A percentile compares a stretch with the other conserved stretches of the same genome.
phyloP scores from a whole-genome alignment of 768 basidiomycete genomes.

The Psilocybe cyanescens region DNA sequence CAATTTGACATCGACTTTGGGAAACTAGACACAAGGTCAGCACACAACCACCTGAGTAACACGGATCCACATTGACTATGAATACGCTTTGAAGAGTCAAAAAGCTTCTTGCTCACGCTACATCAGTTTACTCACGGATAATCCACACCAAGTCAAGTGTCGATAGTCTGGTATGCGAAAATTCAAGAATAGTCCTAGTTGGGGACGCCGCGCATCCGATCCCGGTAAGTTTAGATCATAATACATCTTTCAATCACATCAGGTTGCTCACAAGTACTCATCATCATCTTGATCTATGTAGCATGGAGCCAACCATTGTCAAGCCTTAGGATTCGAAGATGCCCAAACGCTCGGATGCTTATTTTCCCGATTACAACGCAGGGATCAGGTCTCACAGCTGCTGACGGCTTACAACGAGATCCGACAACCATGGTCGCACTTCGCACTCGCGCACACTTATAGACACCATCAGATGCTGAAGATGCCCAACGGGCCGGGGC shows the following conservation, averaged over 20 bases:
- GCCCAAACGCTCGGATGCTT: conserved; percentile 61
- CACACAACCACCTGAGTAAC: not conserved
- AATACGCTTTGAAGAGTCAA: conserved; percentile 25
- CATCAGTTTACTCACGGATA: conserved; percentile 31
- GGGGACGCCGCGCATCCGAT: conserved; percentile 67
- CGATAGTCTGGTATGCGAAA: conserved; percentile 53
- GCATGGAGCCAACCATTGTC: conserved; percentile 59
- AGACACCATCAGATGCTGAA: conserved; percentile 48
- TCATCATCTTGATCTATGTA: conserved; percentile 21
- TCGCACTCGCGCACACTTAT: conserved; percentile 48
- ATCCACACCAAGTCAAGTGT: conserved; percentile 33
- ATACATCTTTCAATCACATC: not conserved
- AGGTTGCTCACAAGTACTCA: not conserved
- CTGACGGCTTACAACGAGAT: conserved; percentile 62
- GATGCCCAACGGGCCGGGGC: conserved; percentile 45
- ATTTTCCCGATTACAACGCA: conserved; percentile 53
- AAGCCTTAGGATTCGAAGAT: conserved; percentile 62
- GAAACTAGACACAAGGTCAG: conserved; percentile 41
- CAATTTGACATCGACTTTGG: conserved; percentile 35
- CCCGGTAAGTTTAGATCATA: conserved; percentile 34
- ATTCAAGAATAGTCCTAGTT: conserved; percentile 51
- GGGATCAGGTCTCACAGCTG: conserved; percentile 52
- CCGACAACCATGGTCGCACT: conserved; percentile 52
- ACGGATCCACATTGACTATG: not conserved
- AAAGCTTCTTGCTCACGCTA: conserved; percentile 36